Conservation (phyloP, 2,329 filamentous ascomycete genomes). For the Furcasterigmium furcatum region DNA sequence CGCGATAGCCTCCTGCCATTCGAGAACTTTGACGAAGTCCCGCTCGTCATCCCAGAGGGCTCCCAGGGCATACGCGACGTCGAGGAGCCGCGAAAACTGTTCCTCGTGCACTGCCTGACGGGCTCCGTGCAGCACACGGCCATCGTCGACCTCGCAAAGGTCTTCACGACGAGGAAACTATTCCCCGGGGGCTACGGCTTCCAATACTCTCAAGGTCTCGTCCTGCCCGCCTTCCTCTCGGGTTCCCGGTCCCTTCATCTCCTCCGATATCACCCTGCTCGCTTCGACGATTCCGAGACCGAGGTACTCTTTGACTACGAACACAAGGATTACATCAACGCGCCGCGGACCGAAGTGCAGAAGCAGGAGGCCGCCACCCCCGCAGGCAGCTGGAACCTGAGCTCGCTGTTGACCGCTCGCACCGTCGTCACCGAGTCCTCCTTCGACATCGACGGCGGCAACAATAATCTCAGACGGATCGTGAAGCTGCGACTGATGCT, state of each 20-base stretch:
- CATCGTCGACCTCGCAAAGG: slow-evolving; percentile 5
- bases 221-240: slow-evolving; percentile 4
- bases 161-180: neutral
- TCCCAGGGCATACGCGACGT: neutral
- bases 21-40: slow-evolving; percentile 16
- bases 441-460: neutral
- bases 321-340: neutral
- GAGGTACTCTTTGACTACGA: neutral
- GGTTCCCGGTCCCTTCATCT: neutral
- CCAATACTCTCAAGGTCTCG: slow-evolving; percentile 1
- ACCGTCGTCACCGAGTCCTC: neutral
- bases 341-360: neutral
- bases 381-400: too few relatives aligned
- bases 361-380: neutral
- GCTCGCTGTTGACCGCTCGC: neutral
- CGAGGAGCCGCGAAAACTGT: slow-evolving; percentile 2
- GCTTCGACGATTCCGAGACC: neutral
- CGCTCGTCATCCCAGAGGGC: neutral
- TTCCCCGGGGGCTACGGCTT: slow-evolving; percentile 3
- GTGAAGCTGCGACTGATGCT: slow-evolving; percentile 1
- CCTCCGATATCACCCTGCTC: slow-evolving; percentile 2
- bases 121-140: slow-evolving; percentile 1
- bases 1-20: slow-evolving; percentile 16
- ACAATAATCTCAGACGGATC: neutral
- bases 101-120: slow-evolving; percentile 2